Evolutionary conservation across 148 eudicot genomes (phyloP).

Genomic region (Tetragonia tetragonoides): DNA sequence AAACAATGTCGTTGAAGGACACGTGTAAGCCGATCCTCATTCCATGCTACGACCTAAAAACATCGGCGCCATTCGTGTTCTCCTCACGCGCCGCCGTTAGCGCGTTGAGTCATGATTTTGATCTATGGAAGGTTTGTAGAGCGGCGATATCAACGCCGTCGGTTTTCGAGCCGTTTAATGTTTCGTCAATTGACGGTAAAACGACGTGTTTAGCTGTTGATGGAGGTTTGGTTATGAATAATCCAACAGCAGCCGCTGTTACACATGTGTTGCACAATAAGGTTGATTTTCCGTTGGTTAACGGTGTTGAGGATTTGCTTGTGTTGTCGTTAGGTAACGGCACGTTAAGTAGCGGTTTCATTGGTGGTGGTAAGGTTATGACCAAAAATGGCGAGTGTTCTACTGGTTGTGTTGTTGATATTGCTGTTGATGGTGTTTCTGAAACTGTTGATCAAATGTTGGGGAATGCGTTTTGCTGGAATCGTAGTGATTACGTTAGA

Average conservation of each 20-base stretch:
- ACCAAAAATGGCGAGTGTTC: constrained; percentile 42
- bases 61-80: constrained; percentile 74
- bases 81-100: constrained; percentile 80
- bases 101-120: constrained; percentile 56
- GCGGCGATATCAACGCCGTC: constrained; percentile 65
- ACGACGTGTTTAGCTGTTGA: constrained; percentile 54
- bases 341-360: constrained; percentile 22
- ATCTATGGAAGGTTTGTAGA: constrained; percentile 67
- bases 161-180: constrained; percentile 46
- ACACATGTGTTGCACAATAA: constrained; percentile 72
- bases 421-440: constrained; percentile 83
- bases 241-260: constrained; percentile 67
- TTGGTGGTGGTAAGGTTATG: constrained; percentile 21
- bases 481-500: constrained; percentile 76
- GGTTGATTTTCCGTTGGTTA: constrained; percentile 60
- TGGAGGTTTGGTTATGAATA: constrained; percentile 76
- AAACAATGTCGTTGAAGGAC: constrained; percentile 63
- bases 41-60: constrained; percentile 59
- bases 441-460: constrained; percentile 91
- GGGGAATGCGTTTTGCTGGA: constrained; percentile 84
- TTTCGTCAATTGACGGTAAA: constrained; percentile 47
- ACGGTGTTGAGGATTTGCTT: constrained; percentile 62
- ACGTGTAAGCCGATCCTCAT: constrained; percentile 70
- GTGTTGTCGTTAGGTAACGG: constrained; percentile 69
- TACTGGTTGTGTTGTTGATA: constrained; percentile 46